Evolutionary conservation across 306 rosid species (phyloP), one percentile per base, ranked within the genome.

Genomic region (Carpinus fangiana): DNA sequence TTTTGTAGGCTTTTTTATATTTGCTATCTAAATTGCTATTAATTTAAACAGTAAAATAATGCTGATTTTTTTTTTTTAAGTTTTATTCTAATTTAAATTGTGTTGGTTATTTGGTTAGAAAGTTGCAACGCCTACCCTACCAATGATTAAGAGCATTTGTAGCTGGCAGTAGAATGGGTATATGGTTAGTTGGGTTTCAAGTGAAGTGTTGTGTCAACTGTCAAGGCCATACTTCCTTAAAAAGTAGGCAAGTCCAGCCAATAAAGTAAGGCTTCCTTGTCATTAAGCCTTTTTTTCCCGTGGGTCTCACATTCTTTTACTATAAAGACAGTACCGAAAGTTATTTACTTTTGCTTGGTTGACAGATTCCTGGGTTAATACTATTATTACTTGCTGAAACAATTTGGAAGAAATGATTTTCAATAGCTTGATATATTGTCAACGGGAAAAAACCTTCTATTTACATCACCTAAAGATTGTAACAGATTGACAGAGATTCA

Each of bases 101-200:
- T 31, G 34, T 31, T 79, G 31, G 36, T 60, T 60, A 36, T 78
- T 43, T 74, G 80, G 85, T 84, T 70, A 28, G 70, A 80, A 76
- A 80, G 88, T 81, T 80, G 73, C 86, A 79, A 74, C 86, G 64
- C 71, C 81, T 78, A 73, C 75, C 81, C 34, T 31, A 31, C 34
- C 34, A 87, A 87, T 88, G 87, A 88, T 87, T 81, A 80, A 76
- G 65, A 54, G 79, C 79, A 70, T 41, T 17, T 77, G 81, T 82
- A 72, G 87, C 88, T 85, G 84, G 86, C 84, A 70, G 34, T 71
- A 74, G 87, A 85, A 46, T 81, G 64, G 17, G 78, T 76, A 54
- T 76, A 54, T 62, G 75, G 59, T 81, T 60, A 70, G 79, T 1
- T 31, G 34, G 34, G 61, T 79, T 77, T 82, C 17, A 26, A 60